Conservation (phyloP, 1,284 basidiomycete genomes). For the Ustilago trichophora region DNA sequence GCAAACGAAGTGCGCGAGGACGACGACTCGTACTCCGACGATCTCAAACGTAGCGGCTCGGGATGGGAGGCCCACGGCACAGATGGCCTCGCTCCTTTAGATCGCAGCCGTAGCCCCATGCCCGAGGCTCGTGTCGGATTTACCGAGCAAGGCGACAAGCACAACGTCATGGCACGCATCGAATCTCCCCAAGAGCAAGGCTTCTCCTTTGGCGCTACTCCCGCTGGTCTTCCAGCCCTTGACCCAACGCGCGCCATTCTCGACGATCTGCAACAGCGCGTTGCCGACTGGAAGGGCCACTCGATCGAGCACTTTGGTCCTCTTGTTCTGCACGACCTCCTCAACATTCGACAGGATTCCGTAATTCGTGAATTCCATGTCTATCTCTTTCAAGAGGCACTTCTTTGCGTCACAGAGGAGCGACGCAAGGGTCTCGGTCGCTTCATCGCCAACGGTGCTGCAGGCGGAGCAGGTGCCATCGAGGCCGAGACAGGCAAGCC, state of each 20-base stretch:
- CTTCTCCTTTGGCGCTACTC: constrained; percentile 54
- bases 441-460: constrained; percentile 73
- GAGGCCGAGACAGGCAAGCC: constrained; percentile 70
- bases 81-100: neutral
- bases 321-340: constrained; percentile 87
- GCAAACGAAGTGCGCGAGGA: no score
- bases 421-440: constrained; percentile 79
- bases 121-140: constrained; percentile 23
- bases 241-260: constrained; percentile 78
- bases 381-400: constrained; percentile 93
- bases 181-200: constrained; percentile 33
- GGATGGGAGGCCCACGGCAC: constrained; percentile 11
- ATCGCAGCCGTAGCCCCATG: constrained; percentile 20
- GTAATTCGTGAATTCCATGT: constrained; percentile 90
- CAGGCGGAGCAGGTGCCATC: constrained; percentile 3
- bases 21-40: constrained; percentile 48
- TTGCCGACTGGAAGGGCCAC: constrained; percentile 93
- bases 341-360: constrained; percentile 84
- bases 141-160: constrained; percentile 36
- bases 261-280: constrained; percentile 83
- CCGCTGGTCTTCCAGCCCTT: constrained; percentile 28
- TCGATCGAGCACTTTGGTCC: constrained; percentile 82
- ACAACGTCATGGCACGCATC: constrained; percentile 24
- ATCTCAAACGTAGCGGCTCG: constrained; percentile 49
- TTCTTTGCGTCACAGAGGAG: constrained; percentile 95